Percentiles rank a stretch among this genome's conserved stretches.
Conservation (phyloP, 176 grass and related monocot species). For the Rhynchospora pubera region DNA sequence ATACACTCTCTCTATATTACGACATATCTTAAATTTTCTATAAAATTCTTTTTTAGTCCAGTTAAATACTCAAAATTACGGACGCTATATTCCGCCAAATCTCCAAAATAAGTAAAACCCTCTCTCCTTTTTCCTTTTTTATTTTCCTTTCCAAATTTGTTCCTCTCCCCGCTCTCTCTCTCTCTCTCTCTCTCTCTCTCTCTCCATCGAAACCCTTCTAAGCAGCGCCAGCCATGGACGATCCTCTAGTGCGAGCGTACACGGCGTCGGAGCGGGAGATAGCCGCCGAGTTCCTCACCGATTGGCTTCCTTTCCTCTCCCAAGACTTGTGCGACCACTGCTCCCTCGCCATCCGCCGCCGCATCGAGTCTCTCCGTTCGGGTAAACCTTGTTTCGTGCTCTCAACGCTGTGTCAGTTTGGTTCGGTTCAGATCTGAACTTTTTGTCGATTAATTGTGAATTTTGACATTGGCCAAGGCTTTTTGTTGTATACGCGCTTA, state of each 20-base stretch:
- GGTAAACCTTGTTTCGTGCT: constrained; percentile 22
- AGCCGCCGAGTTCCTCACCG: constrained; percentile 76
- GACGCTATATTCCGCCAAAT: not conserved
- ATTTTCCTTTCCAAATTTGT: not conserved
- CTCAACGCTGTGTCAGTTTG: not conserved
- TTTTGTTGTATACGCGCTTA: not conserved
- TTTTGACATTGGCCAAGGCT: not conserved
- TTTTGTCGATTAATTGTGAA: not conserved
- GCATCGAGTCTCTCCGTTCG: constrained; percentile 54
- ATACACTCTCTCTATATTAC: too few relatives aligned
- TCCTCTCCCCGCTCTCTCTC: not conserved
- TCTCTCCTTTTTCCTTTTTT: not conserved
- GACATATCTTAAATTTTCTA: too few relatives aligned
- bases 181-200: not conserved
- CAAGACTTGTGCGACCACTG: constrained; percentile 61
- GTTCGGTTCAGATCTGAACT: not conserved
- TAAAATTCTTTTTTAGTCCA: not conserved
- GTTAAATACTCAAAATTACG: not conserved
- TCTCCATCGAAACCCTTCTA: not conserved
- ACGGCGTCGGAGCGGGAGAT: constrained; percentile 59
- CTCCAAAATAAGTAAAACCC: not conserved
- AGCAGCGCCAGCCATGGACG: constrained; percentile 20
- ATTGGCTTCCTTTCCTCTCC: constrained; percentile 85
- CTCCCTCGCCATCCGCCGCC: constrained; percentile 36
- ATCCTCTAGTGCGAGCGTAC: constrained; percentile 59